These are phyloP conservation scores for Xylaria hypoxylon DNA, from an alignment of 2,329 filamentous ascomycete genomes.

Conservation along the genomic window DNA sequence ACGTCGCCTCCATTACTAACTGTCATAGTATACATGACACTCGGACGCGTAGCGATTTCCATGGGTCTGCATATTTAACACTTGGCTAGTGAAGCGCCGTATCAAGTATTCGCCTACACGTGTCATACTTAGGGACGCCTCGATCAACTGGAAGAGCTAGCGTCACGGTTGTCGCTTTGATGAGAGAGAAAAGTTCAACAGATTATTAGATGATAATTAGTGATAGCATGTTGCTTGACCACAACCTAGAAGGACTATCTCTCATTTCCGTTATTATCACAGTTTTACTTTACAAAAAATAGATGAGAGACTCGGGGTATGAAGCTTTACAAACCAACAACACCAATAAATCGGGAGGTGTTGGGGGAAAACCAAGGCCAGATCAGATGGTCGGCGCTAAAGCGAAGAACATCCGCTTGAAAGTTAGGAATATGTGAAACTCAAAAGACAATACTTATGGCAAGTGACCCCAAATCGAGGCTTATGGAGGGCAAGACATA, in stretches of 20 bases:
- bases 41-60: constrained; percentile 50
- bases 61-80: constrained; percentile 60
- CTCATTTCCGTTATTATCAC: too few relatives aligned
- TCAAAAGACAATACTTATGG: not conserved
- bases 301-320: too few relatives aligned
- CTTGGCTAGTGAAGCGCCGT: constrained; percentile 55
- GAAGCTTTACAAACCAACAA: too few relatives aligned
- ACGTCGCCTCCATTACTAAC: constrained; percentile 46
- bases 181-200: not conserved
- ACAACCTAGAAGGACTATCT: too few relatives aligned
- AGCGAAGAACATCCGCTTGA: too few relatives aligned
- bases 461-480: not conserved
- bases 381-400: too few relatives aligned
- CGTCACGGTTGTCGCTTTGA: constrained; percentile 1
- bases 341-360: too few relatives aligned
- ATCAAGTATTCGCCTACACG: constrained; percentile 32
- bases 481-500: not conserved
- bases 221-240: not conserved
- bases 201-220: not conserved
- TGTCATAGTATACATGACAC: constrained; percentile 55
- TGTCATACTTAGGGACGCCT: not conserved
- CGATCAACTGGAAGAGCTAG: constrained; percentile 33
- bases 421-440: not conserved
- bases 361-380: too few relatives aligned
- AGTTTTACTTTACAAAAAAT: too few relatives aligned